Base-by-base conservation (phyloP, 176 grass and related monocot genomes). In the Calamus simplicifolius region DNA sequence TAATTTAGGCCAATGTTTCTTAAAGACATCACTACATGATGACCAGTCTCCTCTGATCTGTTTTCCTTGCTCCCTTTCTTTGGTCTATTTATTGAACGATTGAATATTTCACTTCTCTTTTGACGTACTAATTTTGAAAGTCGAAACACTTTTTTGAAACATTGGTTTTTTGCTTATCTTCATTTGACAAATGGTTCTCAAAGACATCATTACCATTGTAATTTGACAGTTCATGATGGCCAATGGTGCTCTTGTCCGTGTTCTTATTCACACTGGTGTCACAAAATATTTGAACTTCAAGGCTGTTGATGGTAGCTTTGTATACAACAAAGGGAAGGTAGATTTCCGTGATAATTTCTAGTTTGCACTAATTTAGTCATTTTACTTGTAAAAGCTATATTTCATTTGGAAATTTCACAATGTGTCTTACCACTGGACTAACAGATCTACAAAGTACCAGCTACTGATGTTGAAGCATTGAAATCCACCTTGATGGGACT, bases 241-340 rank as follows among this genome's bases (percentile, higher is more conserved):
- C 57, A 95, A 95, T 73, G 90, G 90, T 68, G 71, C 80, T 14
- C 70, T 95, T 70, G 82, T 95, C 2, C 82, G 90, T 51, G 80
- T 83, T 25, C 85, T 95, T 18, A 95, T 95, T 59, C 90, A 87
- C 63, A 95, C 90, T 17, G 74, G 77, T 71, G 90, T 95, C 15
- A 95, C 90, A 29, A 89, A 87, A 74, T 89, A 95, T 60, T 18
- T 95, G 25, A 70, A 66, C 43, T 95, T 95, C 64, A 89, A 89
- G 82, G 82, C 86, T 68, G 90, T 86, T 10, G 90, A 95, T 84
- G 82, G 90, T 63, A 78, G 90, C 77, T 89, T 73, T 50, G 90
- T 95, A 3, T 95, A 84, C 65, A 95, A 89, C 61, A 95, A 89
- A 80, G 83, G 86, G 70, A 96, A 96, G 86, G 91, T 90, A 72